Evolutionary conservation across 2,329 filamentous ascomycete genomes (phyloP).

Genomic region (Leptographium wingfieldii): DNA sequence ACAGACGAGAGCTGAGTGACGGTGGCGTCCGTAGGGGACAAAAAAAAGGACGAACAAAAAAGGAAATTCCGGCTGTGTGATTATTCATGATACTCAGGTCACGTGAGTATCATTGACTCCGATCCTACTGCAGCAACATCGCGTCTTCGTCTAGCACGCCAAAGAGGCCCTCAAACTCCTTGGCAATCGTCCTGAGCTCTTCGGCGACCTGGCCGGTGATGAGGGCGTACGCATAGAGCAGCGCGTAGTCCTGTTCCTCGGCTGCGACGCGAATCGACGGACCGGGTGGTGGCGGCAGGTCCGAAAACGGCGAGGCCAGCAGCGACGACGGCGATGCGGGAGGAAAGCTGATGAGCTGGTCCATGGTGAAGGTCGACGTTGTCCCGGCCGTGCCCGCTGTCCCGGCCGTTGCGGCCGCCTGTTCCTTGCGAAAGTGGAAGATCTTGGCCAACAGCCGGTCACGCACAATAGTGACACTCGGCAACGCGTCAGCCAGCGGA

Average conservation of each 20-base stretch:
- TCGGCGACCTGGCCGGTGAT: constrained; percentile 55
- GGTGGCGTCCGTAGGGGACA: too few relatives aligned
- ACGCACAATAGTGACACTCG: constrained; percentile 66
- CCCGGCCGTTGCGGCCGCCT: constrained; percentile 26
- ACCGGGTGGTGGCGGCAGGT: not conserved
- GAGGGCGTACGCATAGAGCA: constrained; percentile 80
- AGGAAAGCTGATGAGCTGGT: not conserved
- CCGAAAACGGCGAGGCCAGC: not conserved
- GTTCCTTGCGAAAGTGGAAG: constrained; percentile 69
- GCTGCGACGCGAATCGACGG: not conserved
- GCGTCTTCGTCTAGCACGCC: constrained; percentile 49
- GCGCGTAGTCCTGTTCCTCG: constrained; percentile 72
- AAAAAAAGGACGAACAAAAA: not conserved
- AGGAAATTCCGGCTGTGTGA: not conserved
- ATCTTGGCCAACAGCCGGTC: constrained; percentile 79
- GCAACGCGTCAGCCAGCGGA: constrained; percentile 77
- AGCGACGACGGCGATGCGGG: not conserved
- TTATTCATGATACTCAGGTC: too few relatives aligned
- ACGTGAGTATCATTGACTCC: not conserved
- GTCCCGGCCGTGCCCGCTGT: not conserved
- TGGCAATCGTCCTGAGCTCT: constrained; percentile 47
- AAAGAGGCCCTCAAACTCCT: constrained; percentile 50
- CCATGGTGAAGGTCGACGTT: not conserved
- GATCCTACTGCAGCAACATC: constrained; percentile 36
- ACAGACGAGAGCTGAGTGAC: too few relatives aligned